Evolutionary conservation across 2,329 filamentous ascomycete species (phyloP).

Genomic region (Raffaelea arxii): DNA sequence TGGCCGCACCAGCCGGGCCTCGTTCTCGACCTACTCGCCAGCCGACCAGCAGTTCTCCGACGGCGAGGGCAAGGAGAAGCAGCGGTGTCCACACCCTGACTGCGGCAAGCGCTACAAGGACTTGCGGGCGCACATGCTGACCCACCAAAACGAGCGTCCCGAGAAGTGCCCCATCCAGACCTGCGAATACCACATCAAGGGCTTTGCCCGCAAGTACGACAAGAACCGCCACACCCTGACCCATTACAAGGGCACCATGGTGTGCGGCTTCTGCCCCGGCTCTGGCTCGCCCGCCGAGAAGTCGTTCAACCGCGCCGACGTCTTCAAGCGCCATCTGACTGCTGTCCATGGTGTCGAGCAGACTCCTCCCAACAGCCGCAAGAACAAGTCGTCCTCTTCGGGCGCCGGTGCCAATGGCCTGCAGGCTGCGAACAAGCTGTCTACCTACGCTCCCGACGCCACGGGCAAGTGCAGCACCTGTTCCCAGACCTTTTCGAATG

Average conservation of each 20-base stretch:
- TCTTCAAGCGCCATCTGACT: constrained; percentile 90
- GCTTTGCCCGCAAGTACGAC: constrained; percentile 91
- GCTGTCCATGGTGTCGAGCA: constrained; percentile 89
- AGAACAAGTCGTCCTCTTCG: constrained; percentile 48
- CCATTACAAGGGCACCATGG: constrained; percentile 96
- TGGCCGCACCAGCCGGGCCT: constrained; percentile 59
- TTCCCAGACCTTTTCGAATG: constrained; percentile 79
- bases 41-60: constrained; percentile 51
- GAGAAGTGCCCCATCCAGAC: constrained; percentile 91
- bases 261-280: constrained; percentile 88
- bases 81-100: constrained; percentile 70
- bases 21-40: constrained; percentile 45
- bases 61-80: constrained; percentile 56
- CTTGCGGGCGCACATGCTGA: constrained; percentile 88
- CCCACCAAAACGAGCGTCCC: constrained; percentile 80
- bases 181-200: constrained; percentile 87
- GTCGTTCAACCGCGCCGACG: constrained; percentile 90
- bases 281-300: constrained; percentile 84
- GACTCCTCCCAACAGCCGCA: constrained; percentile 82
- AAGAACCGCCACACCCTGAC: constrained; percentile 91
- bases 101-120: constrained; percentile 86
- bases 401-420: constrained; percentile 25
- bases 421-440: constrained; percentile 60
- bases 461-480: constrained; percentile 96
- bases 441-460: constrained; percentile 63